Evolutionary conservation across 495 filamentous ascomycete genomes (phyloP).

Genomic region (Aspergillus sparsus): DNA sequence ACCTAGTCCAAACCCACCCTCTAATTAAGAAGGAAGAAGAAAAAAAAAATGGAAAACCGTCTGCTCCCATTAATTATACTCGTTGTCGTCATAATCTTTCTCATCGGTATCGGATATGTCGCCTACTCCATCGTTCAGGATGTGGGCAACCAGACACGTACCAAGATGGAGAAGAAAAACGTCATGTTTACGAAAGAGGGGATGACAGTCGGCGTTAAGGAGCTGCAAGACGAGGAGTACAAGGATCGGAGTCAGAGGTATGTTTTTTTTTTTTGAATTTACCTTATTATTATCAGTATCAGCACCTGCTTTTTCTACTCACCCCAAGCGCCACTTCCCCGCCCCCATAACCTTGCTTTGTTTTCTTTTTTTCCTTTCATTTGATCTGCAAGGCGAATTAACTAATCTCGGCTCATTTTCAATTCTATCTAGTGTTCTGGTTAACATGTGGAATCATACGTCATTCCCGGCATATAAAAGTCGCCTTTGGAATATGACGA

Average conservation of each 20-base stretch:
- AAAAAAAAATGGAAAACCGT: constrained; percentile 40
- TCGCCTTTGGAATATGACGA: constrained; percentile 55
- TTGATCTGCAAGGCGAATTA: neutral
- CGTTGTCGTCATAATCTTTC: constrained; percentile 59
- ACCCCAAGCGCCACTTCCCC: neutral
- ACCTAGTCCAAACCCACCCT: neutral
- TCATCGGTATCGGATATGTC: constrained; percentile 70
- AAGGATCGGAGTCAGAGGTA: constrained; percentile 78
- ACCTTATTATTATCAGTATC: too few species aligned
- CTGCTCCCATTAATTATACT: constrained; percentile 75
- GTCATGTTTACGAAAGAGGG: constrained; percentile 81
- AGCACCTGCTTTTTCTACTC: too few species aligned
- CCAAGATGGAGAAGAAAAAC: constrained; percentile 82
- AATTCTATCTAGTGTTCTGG: constrained; percentile 53
- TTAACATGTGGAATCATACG: constrained; percentile 77
- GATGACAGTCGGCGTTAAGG: constrained; percentile 76
- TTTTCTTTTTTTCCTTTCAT: constrained; percentile 1
- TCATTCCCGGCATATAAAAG: constrained; percentile 60
- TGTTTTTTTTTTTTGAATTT: constrained; percentile 15
- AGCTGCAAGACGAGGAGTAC: constrained; percentile 74
- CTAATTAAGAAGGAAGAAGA: neutral
- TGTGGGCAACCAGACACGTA: constrained; percentile 65
- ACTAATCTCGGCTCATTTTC: constrained; percentile 2
- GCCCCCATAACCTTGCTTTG: constrained; percentile 3
- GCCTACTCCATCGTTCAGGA: constrained; percentile 70